Percentiles rank a stretch among this genome's conserved stretches.
Evolutionary conservation across 169 alveolate species (phyloP).

Genomic region (Pseudocohnilembus persalinus): DNA sequence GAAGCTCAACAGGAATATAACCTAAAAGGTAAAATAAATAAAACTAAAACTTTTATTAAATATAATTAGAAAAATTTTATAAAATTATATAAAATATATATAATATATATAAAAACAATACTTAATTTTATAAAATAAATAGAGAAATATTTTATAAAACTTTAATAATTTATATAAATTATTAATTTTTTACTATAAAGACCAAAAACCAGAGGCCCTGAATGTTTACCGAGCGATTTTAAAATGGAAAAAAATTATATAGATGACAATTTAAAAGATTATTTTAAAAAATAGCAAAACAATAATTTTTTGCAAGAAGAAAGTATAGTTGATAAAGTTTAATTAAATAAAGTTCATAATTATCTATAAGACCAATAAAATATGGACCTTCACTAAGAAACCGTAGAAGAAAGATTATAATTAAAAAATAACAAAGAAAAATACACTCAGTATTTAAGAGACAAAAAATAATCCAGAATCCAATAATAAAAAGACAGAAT

Average conservation of each 20-base stretch:
- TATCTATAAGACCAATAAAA: slow-evolving; percentile 13
- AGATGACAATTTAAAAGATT: slow-evolving; percentile 1
- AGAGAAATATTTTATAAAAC: no score
- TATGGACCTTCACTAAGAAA: background rate
- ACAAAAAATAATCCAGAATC: slow-evolving; percentile 2
- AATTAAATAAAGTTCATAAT: background rate
- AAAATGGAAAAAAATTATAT: slow-evolving; percentile 35
- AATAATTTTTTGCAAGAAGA: background rate
- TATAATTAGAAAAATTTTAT: no score
- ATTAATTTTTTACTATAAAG: background rate
- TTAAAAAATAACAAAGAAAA: slow-evolving; percentile 20
- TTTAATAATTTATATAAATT: background rate
- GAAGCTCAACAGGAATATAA: slow-evolving; percentile 49
- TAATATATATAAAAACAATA: no score
- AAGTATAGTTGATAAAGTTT: background rate
- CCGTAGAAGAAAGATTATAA: background rate
- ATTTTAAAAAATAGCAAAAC: slow-evolving; percentile 14
- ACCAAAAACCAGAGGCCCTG: slow-evolving; percentile 52
- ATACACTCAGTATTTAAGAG: slow-evolving; percentile 9
- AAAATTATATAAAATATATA: no score
- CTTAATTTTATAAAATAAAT: no score
- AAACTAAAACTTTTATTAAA: background rate
- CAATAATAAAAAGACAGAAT: slow-evolving; percentile 16
- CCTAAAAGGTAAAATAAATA: slow-evolving; percentile 5
- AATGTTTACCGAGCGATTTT: slow-evolving; percentile 49